phyloP scores from a whole-genome alignment of 306 rosid genomes.

The Fragaria nilgerrensis region DNA sequence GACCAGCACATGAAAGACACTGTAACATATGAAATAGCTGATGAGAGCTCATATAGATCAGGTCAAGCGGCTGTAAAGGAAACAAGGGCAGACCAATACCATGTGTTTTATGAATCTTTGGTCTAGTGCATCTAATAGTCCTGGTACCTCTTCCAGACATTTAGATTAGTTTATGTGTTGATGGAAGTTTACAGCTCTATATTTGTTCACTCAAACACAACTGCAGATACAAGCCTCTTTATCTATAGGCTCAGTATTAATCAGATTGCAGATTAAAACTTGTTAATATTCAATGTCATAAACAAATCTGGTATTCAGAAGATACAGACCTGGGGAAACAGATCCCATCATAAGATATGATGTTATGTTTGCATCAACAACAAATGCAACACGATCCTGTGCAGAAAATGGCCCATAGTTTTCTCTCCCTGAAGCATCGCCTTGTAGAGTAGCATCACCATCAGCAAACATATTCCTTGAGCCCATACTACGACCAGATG shows the following conservation, averaged over 20 bases:
- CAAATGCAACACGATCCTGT: constrained; percentile 74
- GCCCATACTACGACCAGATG: constrained; percentile 44
- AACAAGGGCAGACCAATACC: background rate
- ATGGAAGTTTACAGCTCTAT: background rate
- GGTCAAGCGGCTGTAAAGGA: background rate
- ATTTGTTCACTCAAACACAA: background rate
- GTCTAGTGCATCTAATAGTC: background rate
- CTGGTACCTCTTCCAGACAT: background rate
- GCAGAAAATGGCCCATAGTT: constrained; percentile 50
- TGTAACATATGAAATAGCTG: background rate
- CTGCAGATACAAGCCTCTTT: background rate
- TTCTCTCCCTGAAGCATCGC: constrained; percentile 56
- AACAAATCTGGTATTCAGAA: constrained; percentile 15
- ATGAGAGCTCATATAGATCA: background rate
- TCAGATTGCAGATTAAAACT: background rate
- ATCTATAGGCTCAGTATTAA: background rate
- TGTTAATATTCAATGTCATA: background rate
- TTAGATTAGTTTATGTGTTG: background rate
- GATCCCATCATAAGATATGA: constrained; percentile 99
- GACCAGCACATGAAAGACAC: background rate
- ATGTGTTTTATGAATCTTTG: background rate
- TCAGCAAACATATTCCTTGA: constrained; percentile 46
- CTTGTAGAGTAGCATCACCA: constrained; percentile 53
- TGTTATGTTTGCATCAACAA: constrained; percentile 94
- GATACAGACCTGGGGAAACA: constrained; percentile 89